Base-by-base conservation (phyloP, 495 filamentous ascomycete species). In the Sordaria brevicollis region DNA sequence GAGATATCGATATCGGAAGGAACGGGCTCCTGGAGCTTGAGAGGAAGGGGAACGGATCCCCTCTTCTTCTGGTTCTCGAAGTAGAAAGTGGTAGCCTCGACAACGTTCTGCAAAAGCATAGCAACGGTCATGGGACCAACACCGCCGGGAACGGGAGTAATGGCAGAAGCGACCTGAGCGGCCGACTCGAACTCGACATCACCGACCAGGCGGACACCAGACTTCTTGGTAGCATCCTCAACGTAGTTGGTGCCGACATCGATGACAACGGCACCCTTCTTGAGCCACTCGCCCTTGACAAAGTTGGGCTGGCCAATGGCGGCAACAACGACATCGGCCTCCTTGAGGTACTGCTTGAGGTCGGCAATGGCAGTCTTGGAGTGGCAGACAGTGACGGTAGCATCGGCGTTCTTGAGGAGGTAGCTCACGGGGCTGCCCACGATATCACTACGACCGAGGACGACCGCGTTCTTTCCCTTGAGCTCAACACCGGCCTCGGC, bases 81-180 rank as follows among this genome's bases (percentile, higher is more conserved):
- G 77, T 91, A 93, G 65, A 85, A 82, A 34, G 89, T 91, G 35
- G 94, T 89, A 25, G 93, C 86, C 72, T 92, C 88, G 39, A 98
- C 90, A 31, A 98, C 93, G 77, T 99, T 99, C 79, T 97, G 90
- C 70, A 99, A 78, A 19, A 99, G 86, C 91, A 98, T 98, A 36
- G 95, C 95, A 67, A 99, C 93, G 13, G 95, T 99, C 94, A 98
- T 98, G 39, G 95, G 95, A 4, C 95, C 95, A 69, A 98, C 95
- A 76, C 95, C 95, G 70, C 95, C 95, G 1, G 96, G 95, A 37
- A 99, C 95, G 2, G 95, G 95, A 1, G 96, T 99, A 75, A 99
- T 98, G 71, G 91, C 88, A n/a, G 93, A 97, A 25, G 93, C 95
- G 62, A 97, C 90, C 74, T 95, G 84, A 19, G 86, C 86, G 41